These are phyloP conservation scores for Litchi chinensis DNA, from an alignment of 345 rosid species.

Conservation along the genomic window DNA sequence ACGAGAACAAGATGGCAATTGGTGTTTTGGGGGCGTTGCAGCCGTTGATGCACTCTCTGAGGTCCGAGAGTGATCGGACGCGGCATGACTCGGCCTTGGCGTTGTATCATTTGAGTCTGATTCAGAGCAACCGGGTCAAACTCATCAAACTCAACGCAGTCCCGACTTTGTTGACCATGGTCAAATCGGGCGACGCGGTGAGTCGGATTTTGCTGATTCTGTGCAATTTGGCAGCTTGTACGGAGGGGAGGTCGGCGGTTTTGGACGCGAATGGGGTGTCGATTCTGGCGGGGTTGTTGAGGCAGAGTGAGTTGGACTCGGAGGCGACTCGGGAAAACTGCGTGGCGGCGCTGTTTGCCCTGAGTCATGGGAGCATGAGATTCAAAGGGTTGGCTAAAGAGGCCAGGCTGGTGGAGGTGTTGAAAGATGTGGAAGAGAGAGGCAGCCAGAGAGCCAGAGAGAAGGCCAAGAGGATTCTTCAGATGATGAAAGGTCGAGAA, in stretches of 20 bases:
- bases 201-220: conserved; percentile 56
- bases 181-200: conserved; percentile 47
- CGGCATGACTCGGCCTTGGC: conserved; percentile 78
- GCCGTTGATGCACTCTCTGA: conserved; percentile 66
- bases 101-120: conserved; percentile 66
- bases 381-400: conserved; percentile 75
- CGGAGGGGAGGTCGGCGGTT: conserved; percentile 69
- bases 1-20: conserved; percentile 78
- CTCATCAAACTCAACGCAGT: conserved; percentile 70
- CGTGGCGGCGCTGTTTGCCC: conserved; percentile 55
- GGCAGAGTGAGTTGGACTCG: conserved; percentile 43
- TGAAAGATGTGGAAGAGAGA: conserved; percentile 52
- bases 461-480: conserved; percentile 61
- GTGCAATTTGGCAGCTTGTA: conserved; percentile 67
- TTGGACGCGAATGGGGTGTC: conserved; percentile 72
- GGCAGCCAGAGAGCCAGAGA: conserved; percentile 59
- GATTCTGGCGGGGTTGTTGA: conserved; percentile 56
- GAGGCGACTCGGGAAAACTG: conserved; percentile 65
- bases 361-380: conserved; percentile 71
- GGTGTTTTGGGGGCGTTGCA: conserved; percentile 84
- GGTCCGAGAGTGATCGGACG: conserved; percentile 61
- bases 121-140: conserved; percentile 62
- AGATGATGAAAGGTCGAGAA: conserved; percentile 49
- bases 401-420: conserved; percentile 50
- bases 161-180: conserved; percentile 55